Percentiles rank a stretch among this genome's conserved stretches.
phyloP scores from a whole-genome alignment of 495 filamentous ascomycete genomes.

The Pyrenopolyporus hunteri region DNA sequence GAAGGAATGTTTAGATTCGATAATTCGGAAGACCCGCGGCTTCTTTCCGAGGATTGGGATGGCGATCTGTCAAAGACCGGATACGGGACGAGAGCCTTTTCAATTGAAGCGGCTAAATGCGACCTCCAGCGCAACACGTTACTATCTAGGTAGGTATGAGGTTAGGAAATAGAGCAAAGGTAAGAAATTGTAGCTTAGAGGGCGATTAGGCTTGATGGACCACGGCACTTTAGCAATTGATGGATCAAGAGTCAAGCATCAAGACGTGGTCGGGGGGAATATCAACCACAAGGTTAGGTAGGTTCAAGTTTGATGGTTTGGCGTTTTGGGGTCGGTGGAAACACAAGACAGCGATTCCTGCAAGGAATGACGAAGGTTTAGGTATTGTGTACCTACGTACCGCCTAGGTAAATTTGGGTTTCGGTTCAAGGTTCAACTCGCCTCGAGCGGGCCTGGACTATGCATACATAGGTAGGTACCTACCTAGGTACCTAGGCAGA shows the following conservation, averaged over 20 bases:
- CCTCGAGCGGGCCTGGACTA: conserved; percentile 12
- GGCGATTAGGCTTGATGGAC: background rate
- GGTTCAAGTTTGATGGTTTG: conserved; percentile 1
- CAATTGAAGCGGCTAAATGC: conserved; percentile 37
- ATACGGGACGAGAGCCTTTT: conserved; percentile 10
- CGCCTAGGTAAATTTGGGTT: background rate
- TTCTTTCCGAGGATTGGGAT: conserved; percentile 18
- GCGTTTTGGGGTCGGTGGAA: conserved; percentile 3
- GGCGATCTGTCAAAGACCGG: conserved; percentile 34
- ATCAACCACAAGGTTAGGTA: background rate
- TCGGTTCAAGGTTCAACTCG: conserved; percentile 28
- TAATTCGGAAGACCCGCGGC: conserved; percentile 6
- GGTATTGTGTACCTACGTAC: background rate
- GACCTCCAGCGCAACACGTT: conserved; percentile 29
- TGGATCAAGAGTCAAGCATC: conserved; percentile 4
- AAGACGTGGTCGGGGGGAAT: background rate
- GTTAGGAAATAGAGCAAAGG: background rate
- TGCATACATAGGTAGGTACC: background rate
- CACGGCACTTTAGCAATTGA: no score
- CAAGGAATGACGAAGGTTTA: conserved; percentile 32
- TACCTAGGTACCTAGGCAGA: background rate
- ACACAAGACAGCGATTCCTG: conserved; percentile 18
- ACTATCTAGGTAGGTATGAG: background rate
- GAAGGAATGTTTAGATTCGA: conserved; percentile 7
- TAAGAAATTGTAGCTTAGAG: background rate